Conservation (phyloP, 1,284 basidiomycete species). For the Melampsora abietis-canadensis region DNA sequence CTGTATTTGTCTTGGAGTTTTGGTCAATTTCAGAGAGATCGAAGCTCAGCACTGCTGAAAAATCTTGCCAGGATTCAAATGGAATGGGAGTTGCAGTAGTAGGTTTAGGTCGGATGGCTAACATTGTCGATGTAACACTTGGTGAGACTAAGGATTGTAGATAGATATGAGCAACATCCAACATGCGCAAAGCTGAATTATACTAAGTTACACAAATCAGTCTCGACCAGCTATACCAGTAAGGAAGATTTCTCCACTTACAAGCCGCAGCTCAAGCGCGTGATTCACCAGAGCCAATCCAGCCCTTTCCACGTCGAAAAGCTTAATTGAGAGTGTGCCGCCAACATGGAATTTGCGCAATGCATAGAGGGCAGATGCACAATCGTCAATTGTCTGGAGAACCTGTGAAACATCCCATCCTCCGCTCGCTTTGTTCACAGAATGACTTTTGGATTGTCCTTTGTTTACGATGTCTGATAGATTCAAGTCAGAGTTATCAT, state of each 20-base stretch:
- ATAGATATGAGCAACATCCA: conserved; percentile 25
- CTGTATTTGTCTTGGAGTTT: not conserved
- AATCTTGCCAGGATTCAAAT: conserved; percentile 20
- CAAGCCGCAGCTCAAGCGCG: conserved; percentile 34
- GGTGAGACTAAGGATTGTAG: conserved; percentile 24
- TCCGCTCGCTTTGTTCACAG: not conserved
- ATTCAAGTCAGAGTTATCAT: not conserved
- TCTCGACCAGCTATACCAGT: not conserved
- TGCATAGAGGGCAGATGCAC: conserved; percentile 18
- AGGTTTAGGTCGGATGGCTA: conserved; percentile 11
- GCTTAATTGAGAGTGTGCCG: not conserved
- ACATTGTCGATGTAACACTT: not conserved
- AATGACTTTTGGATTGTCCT: not conserved
- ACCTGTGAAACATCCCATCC: conserved; percentile 12
- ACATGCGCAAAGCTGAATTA: conserved; percentile 38
- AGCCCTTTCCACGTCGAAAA: conserved; percentile 33
- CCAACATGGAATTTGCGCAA: conserved; percentile 20
- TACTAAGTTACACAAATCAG: conserved; percentile 16
- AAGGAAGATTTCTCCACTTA: not conserved
- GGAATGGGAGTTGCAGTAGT: conserved; percentile 21
- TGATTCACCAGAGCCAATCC: conserved; percentile 40
- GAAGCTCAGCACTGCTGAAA: conserved; percentile 29
- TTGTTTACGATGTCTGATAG: not conserved
- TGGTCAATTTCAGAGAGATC: conserved; percentile 15
- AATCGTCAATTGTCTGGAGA: conserved; percentile 13